Evolutionary conservation across 768 basidiomycete species (phyloP).

Genomic region (Pleurotus tuoliensis): DNA sequence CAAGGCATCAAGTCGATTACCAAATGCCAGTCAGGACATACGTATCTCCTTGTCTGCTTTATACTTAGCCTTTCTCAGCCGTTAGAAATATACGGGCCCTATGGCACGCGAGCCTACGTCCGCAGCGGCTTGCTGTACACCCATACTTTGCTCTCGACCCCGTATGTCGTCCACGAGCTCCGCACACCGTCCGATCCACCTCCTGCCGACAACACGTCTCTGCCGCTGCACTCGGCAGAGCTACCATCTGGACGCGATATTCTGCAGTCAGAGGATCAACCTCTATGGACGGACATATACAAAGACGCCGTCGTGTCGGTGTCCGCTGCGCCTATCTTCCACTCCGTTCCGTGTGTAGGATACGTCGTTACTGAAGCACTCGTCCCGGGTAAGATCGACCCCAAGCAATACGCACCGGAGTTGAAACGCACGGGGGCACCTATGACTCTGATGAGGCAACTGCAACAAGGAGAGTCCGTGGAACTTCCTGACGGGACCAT

Average conservation of each 20-base stretch:
- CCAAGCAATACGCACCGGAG: slow-evolving; percentile 60
- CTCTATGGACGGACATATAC: slow-evolving; percentile 63
- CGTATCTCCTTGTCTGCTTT: neutral
- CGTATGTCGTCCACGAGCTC: slow-evolving; percentile 84
- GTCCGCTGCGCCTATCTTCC: slow-evolving; percentile 72
- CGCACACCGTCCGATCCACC: slow-evolving; percentile 58
- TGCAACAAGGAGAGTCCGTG: slow-evolving; percentile 64
- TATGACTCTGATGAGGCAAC: slow-evolving; percentile 59
- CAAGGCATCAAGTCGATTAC: slow-evolving; percentile 39
- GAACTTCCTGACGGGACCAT: slow-evolving; percentile 68
- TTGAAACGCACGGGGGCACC: slow-evolving; percentile 68
- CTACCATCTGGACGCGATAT: slow-evolving; percentile 62
- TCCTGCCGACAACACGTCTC: slow-evolving; percentile 41
- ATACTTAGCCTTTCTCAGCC: slow-evolving; percentile 34
- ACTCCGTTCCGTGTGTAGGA: slow-evolving; percentile 80
- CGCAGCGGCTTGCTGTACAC: slow-evolving; percentile 66
- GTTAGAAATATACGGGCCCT: slow-evolving; percentile 82
- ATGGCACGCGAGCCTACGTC: slow-evolving; percentile 79
- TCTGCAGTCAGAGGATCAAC: slow-evolving; percentile 42
- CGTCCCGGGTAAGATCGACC: slow-evolving; percentile 74
- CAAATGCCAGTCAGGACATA: slow-evolving; percentile 19
- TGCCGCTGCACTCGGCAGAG: slow-evolving; percentile 53
- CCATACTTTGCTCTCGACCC: slow-evolving; percentile 57
- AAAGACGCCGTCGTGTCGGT: slow-evolving; percentile 53
- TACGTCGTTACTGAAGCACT: slow-evolving; percentile 70